Percentiles rank a stretch among this genome's conserved stretches.
phyloP scores from a whole-genome alignment of 192 early-diverging fungal species.

The Dissophora ornata region DNA sequence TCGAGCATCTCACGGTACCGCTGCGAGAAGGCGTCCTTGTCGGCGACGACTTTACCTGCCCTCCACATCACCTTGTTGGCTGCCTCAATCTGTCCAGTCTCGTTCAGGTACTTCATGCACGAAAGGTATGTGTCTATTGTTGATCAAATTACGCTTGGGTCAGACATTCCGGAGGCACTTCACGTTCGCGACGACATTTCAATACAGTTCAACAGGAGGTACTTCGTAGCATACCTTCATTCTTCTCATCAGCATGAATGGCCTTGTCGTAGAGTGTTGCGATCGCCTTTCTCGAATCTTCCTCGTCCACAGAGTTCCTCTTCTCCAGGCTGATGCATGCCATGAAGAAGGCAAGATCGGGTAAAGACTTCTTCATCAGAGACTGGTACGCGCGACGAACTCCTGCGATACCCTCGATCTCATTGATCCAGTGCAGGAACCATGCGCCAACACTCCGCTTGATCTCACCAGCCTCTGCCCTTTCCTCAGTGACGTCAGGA shows the following conservation, averaged over 20 bases:
- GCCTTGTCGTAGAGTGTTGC: constrained; percentile 59
- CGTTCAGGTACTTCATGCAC: constrained; percentile 55
- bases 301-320: constrained; percentile 11
- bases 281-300: constrained; percentile 27
- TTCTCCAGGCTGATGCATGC: constrained; percentile 72
- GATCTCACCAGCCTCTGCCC: constrained; percentile 57
- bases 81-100: constrained; percentile 58
- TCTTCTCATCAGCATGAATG: constrained; percentile 54
- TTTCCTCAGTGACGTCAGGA: constrained; percentile 60
- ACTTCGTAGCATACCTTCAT: constrained; percentile 56
- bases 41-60: constrained; percentile 64
- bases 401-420: constrained; percentile 55
- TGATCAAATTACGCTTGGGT: no score
- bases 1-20: constrained; percentile 41
- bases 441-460: constrained; percentile 65
- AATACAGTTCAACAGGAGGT: no score
- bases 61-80: constrained; percentile 68
- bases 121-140: constrained; percentile 56
- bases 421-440: constrained; percentile 69
- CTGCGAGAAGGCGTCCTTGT: constrained; percentile 65
- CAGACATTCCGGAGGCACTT: no score
- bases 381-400: constrained; percentile 62
- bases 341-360: constrained; percentile 69
- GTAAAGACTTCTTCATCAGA: constrained; percentile 66
- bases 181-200: no score